phyloP scores from a whole-genome alignment of 2,329 filamentous ascomycete species.

The Xylariaceae sp. region DNA sequence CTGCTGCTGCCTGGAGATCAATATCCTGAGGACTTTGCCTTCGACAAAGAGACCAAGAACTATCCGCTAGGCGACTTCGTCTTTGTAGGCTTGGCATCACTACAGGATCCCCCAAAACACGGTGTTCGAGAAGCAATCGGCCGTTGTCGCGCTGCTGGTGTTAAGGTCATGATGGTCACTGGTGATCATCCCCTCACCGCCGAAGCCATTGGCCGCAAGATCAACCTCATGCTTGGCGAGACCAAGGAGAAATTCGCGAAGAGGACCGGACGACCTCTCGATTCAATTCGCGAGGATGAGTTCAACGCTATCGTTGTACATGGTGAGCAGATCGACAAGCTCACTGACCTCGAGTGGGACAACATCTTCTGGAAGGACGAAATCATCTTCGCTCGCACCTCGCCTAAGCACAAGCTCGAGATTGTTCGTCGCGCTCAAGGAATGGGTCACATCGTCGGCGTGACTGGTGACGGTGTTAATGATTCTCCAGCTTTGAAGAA shows the following conservation, averaged over 20 bases:
- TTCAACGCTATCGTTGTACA: conserved; percentile 53
- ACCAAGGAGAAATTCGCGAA: not conserved
- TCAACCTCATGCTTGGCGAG: conserved; percentile 50
- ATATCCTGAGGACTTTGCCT: not conserved
- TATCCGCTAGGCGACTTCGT: not conserved
- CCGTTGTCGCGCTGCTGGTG: conserved; percentile 57
- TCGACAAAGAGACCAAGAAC: not conserved
- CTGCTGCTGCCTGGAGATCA: not conserved
- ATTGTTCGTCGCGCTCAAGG: conserved; percentile 72
- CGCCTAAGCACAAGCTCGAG: conserved; percentile 69
- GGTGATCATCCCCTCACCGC: conserved; percentile 67
- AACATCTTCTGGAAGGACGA: conserved; percentile 53
- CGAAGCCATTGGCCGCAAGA: conserved; percentile 60
- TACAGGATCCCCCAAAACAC: conserved; percentile 67
- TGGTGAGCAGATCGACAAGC: conserved; percentile 58
- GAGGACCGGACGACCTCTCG: conserved; percentile 21
- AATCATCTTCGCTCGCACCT: conserved; percentile 64
- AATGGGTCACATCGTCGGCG: conserved; percentile 64
- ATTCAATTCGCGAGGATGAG: conserved; percentile 31
- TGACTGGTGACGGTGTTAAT: conserved; percentile 74
- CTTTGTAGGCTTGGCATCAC: conserved; percentile 60
- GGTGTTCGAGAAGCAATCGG: conserved; percentile 61
- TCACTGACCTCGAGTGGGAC: conserved; percentile 62
- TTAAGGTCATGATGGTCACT: conserved; percentile 66
- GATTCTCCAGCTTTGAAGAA: conserved; percentile 70